Base-by-base conservation (phyloP, 352 stramenopile genomes). In the Stramenopiles sp. region DNA sequence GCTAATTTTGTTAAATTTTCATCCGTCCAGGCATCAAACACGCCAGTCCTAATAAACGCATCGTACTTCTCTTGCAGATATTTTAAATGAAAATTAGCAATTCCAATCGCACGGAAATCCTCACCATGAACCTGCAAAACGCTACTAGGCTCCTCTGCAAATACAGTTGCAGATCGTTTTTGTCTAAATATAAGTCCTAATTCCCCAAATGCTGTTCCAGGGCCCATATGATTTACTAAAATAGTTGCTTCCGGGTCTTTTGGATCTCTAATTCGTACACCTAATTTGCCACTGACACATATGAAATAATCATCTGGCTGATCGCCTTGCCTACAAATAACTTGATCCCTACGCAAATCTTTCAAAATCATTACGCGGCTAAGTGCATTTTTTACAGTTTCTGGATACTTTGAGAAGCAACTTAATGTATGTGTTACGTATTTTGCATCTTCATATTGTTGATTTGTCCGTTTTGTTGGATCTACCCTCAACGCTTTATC, bases 61-160 rank as follows among this genome's bases (percentile, higher is more conserved):
- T 69, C 27, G 53, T 69, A 69, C 27, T 69, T 69, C 20, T 69
- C 53, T 69, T 69, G 53, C 53, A 69, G 27, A 20, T 69, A 20
- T 69, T 69, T 69, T 27, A 69, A 69, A 27, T 69, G 53, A 69
- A 69, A 69, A 69, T 69, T 69, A 20, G 53, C 53, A 69, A 69
- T 69, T 23, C 53, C 53, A 27, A 69, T 69, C 53, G 53, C 53
- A 27, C 53, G 53, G 27, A 69, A 69, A 69, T 69, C 53, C 20
- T 20, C 53, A 23, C 53, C 53, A 27, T 20, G 20, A 69, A 69
- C 53, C 27, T 69, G 53, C 27, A 69, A 27, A 69, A 69, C 53
- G 20, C 20, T 23, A 20, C 20, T 23, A 27, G 27, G 27, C 27
- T 69, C 53, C 27, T 69, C 53, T 69, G 53, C 53, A 27, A 23